Conservation (phyloP, 2,329 filamentous ascomycete genomes). For the Corniculantispora saksenae region DNA sequence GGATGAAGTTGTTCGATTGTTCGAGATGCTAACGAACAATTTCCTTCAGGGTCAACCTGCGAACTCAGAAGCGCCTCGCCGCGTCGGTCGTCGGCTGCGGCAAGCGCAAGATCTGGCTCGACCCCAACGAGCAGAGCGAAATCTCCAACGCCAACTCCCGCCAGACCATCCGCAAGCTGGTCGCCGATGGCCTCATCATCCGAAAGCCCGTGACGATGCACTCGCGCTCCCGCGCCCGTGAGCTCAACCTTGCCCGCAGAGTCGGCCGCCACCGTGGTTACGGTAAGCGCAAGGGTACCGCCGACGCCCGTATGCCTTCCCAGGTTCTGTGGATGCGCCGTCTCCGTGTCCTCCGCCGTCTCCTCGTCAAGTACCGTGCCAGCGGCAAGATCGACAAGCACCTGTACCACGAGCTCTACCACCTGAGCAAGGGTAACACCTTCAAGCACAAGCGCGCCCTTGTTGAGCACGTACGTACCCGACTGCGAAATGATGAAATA, state of each 20-base stretch:
- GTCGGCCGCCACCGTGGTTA: conserved; percentile 98
- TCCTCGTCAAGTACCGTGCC: conserved; percentile 99
- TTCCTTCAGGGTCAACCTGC: conserved; percentile 88
- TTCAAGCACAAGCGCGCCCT: conserved; percentile 99
- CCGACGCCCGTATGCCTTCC: conserved; percentile 97
- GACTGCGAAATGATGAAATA: conserved; percentile 17
- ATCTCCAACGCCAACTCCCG: conserved; percentile 99
- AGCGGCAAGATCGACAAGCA: conserved; percentile 99
- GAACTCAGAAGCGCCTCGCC: conserved; percentile 99
- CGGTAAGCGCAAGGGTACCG: conserved; percentile 99
- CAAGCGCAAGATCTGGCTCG: conserved; percentile 99
- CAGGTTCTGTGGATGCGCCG: conserved; percentile 99
- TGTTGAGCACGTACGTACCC: conserved; percentile 93
- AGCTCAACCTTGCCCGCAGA: conserved; percentile 89
- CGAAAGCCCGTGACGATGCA: conserved; percentile 99
- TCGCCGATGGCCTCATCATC: conserved; percentile 99
- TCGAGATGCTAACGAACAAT: conserved; percentile 32
- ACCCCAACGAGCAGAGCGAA: conserved; percentile 98
- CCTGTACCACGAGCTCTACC: conserved; percentile 99
- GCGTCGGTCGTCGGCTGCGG: conserved; percentile 98
- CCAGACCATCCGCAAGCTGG: conserved; percentile 99
- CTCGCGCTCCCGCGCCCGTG: conserved; percentile 94
- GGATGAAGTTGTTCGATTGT: conserved; percentile 20
- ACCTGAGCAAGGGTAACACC: conserved; percentile 99
- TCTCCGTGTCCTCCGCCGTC: conserved; percentile 97